Base-by-base conservation (phyloP, 257 asterid genomes). In the Plectranthus barbatus region DNA sequence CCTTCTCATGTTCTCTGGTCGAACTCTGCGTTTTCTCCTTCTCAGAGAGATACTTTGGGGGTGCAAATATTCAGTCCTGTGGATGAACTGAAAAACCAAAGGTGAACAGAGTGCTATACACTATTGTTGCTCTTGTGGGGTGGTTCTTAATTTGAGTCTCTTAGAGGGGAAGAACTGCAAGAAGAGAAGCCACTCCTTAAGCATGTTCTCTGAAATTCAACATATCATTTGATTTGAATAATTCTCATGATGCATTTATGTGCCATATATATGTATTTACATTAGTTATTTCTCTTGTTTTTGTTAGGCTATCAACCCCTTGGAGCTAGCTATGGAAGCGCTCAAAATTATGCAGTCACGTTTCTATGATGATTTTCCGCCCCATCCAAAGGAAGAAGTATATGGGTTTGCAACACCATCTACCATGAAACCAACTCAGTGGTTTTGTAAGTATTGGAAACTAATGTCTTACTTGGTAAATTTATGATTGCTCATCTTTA, bases 351-450 rank as follows among this genome's bases (percentile, higher is more conserved):
- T 92, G 34, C 99, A 92, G 56, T 54, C 41, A 60, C 84, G 84
- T 48, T 92, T 92, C 78, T 86, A 88, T 74, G 68, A 55, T 67
- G 95, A 92, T 73, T 92, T 92, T 69, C 97, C 99, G 12, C 87
- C 96, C 36, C 97, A 92, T 79, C 86, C 84, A 54, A 73, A 74
- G 31, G 99, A 92, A 74, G 12, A 82, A 68, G 80, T 81, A 48
- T 89, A 92, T 69, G 94, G 86, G 59, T 92, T 84, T 75, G 99
- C 97, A 33, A 86, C 99, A 55, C 99, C 99, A 49, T 92, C 99
- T 2, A 92, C 99, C 74, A 86, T 92, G 94, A 92, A 92, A 77
- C 99, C 99, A 57, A 92, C 99, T 60, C 97, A 89, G 72, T 86
- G 95, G 95, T 74, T 75, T 76, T 92, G 98, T 92, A 82, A 78